A percentile compares a stretch with the other conserved stretches of the same genome.
These are phyloP conservation scores for Spongiforma sp. DNA, from an alignment of 1,284 basidiomycete genomes.

Conservation along the genomic window DNA sequence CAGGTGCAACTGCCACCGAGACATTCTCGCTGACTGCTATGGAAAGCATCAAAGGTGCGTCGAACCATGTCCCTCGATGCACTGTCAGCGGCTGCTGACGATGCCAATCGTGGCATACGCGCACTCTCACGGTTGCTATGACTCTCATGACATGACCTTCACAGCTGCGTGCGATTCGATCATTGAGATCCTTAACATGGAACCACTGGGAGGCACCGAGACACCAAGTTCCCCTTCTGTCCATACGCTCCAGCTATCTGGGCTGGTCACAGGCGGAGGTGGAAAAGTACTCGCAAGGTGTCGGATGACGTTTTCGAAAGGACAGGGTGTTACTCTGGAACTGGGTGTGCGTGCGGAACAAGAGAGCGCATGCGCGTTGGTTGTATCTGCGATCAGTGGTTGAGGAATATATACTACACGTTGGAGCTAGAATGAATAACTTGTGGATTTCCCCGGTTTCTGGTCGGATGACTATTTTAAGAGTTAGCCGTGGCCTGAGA, in stretches of 20 bases:
- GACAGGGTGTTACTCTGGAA: conserved; percentile 95
- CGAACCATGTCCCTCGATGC: conserved; percentile 9
- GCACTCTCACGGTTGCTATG: conserved; percentile 17
- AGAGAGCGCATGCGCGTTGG: conserved; percentile 84
- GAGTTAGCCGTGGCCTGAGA: conserved; percentile 11
- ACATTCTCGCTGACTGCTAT: conserved; percentile 94
- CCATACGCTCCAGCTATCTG: conserved; percentile 94
- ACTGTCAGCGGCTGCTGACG: conserved; percentile 13
- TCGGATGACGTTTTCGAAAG: conserved; percentile 94
- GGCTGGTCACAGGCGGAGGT: conserved; percentile 86
- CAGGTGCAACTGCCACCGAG: conserved; percentile 82
- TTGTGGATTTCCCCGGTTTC: background rate
- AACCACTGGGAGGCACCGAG: conserved; percentile 91
- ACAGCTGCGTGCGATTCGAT: conserved; percentile 92
- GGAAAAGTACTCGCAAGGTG: conserved; percentile 94
- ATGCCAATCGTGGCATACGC: conserved; percentile 11
- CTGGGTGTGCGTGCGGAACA: conserved; percentile 92
- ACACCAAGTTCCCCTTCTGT: conserved; percentile 82
- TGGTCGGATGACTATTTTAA: conserved; percentile 2
- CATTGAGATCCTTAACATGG: conserved; percentile 96
- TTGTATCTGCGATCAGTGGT: conserved; percentile 90
- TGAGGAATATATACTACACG: conserved; percentile 34
- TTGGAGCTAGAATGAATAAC: background rate
- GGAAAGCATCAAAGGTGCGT: conserved; percentile 91
- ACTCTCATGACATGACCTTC: conserved; percentile 18